Percentiles rank a stretch among this genome's conserved stretches.
Conservation (phyloP, 2,329 filamentous ascomycete genomes). For the Aspergillus fijiensis region DNA sequence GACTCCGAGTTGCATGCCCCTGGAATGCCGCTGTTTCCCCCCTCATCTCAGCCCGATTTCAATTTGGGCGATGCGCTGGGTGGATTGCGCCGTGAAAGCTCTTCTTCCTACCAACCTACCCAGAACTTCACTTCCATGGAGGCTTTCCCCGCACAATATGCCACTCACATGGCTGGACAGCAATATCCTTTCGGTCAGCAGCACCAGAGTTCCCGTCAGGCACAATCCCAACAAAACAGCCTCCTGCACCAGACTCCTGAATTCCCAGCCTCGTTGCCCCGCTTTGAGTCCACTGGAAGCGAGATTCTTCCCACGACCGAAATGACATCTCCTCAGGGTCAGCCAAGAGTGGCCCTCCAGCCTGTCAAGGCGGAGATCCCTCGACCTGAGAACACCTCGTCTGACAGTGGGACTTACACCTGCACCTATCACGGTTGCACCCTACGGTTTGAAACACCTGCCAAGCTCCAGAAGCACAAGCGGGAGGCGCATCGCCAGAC, state of each 20-base stretch:
- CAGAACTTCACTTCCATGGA: constrained; percentile 44
- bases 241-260: constrained; percentile 51
- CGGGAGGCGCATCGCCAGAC: constrained; percentile 83
- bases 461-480: constrained; percentile 90
- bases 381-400: constrained; percentile 64
- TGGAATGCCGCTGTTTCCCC: constrained; percentile 67
- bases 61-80: constrained; percentile 43
- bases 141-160: constrained; percentile 40
- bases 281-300: constrained; percentile 62
- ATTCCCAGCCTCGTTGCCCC: constrained; percentile 60
- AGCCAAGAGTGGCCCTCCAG: constrained; percentile 34
- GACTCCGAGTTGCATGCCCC: constrained; percentile 43
- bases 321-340: constrained; percentile 37
- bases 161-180: constrained; percentile 47
- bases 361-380: constrained; percentile 37
- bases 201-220: constrained; percentile 23
- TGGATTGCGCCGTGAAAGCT: constrained; percentile 38
- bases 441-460: constrained; percentile 81
- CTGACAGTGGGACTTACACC: constrained; percentile 87
- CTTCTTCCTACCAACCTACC: constrained; percentile 35
- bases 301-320: constrained; percentile 41
- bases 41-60: constrained; percentile 51
- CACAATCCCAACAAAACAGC: constrained; percentile 32
- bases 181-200: constrained; percentile 49
- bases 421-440: constrained; percentile 94